phyloP scores from a whole-genome alignment of 345 rosid species.

The Rhizophora mangle region DNA sequence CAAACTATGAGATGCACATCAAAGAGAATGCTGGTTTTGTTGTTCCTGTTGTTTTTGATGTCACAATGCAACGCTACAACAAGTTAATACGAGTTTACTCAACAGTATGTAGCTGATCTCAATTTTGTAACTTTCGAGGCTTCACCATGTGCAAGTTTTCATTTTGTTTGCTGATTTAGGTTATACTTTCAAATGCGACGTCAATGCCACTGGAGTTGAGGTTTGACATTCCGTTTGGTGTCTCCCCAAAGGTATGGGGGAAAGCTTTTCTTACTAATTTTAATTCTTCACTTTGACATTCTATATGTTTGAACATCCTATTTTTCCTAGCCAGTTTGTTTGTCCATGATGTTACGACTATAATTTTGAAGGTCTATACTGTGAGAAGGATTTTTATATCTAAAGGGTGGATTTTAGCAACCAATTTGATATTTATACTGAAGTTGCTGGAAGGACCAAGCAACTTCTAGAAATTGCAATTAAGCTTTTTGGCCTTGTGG shows the following conservation, averaged over 20 bases:
- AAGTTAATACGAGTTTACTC: conserved; percentile 84
- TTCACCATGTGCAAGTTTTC: background rate
- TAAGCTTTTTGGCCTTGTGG: too few relatives aligned
- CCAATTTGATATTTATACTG: too few relatives aligned
- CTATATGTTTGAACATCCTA: conserved; percentile 7
- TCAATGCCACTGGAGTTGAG: conserved; percentile 79
- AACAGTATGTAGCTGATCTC: conserved; percentile 49
- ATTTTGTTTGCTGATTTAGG: conserved; percentile 42
- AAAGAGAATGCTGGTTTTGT: conserved; percentile 59
- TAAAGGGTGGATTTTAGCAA: too few relatives aligned
- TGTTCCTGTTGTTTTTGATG: conserved; percentile 89
- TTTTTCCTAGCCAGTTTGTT: background rate
- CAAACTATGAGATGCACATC: conserved; percentile 26
- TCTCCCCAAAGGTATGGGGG: conserved; percentile 75
- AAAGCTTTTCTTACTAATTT: background rate
- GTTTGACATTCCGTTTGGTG: conserved; percentile 92
- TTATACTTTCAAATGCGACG: conserved; percentile 68
- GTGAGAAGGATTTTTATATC: too few relatives aligned
- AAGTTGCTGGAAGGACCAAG: too few relatives aligned
- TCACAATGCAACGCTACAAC: conserved; percentile 77
- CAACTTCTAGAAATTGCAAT: too few relatives aligned
- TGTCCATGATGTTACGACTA: background rate
- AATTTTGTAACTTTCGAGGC: conserved; percentile 12
- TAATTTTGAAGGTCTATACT: too few relatives aligned
- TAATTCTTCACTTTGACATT: background rate